Conservation (phyloP, 2,329 filamentous ascomycete species). For the Ascochyta rabiei region DNA sequence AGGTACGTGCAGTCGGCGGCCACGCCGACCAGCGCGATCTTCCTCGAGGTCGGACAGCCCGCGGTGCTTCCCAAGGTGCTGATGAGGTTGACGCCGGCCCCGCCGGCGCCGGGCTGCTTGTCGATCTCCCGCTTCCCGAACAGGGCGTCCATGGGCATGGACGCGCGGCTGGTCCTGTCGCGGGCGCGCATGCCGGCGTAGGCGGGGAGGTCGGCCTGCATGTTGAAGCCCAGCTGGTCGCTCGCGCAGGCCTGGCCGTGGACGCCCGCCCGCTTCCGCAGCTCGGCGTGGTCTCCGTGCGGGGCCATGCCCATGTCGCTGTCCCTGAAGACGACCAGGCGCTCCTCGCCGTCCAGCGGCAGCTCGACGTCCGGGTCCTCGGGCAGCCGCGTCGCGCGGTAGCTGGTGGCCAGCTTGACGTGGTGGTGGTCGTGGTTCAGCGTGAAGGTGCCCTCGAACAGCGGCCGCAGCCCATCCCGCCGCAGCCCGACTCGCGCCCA, state of each 20-base stretch:
- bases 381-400: conserved; percentile 70
- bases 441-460: conserved; percentile 91
- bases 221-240: conserved; percentile 81
- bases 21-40: conserved; percentile 88
- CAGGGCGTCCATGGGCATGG: conserved; percentile 67
- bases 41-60: conserved; percentile 90
- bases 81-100: conserved; percentile 78
- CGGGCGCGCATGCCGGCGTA: conserved; percentile 59
- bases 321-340: conserved; percentile 91
- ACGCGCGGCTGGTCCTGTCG: conserved; percentile 58
- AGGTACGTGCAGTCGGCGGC: conserved; percentile 94
- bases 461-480: conserved; percentile 74
- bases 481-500: conserved; percentile 84
- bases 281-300: conserved; percentile 60
- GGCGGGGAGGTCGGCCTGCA: conserved; percentile 72
- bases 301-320: conserved; percentile 70
- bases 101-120: conserved; percentile 71
- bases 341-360: conserved; percentile 68
- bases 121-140: conserved; percentile 74
- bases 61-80: conserved; percentile 77
- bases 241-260: conserved; percentile 65
- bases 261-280: conserved; percentile 62
- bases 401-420: conserved; percentile 76
- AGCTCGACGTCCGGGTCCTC: conserved; percentile 70
- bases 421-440: conserved; percentile 85